These are phyloP conservation scores for Xylariaceae sp. DNA, from an alignment of 2,329 filamentous ascomycete species.

Conservation along the genomic window DNA sequence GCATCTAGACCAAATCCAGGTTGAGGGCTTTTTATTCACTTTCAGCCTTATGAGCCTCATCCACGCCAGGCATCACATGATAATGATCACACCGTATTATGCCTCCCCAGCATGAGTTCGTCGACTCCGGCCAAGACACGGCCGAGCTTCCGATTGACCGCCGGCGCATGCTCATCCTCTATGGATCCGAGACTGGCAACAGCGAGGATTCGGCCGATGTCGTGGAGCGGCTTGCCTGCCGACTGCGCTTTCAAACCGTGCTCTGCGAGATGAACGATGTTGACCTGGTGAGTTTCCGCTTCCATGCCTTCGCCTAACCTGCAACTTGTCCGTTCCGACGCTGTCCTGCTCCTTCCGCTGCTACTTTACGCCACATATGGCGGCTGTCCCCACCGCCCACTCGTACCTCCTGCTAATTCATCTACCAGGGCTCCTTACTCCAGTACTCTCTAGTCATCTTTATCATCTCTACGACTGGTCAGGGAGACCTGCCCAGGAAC, in stretches of 20 bases:
- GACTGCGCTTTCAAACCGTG: conserved; percentile 68
- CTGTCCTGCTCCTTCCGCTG: too few relatives aligned
- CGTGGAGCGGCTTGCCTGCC: conserved; percentile 64
- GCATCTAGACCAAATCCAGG: too few relatives aligned
- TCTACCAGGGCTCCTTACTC: conserved; percentile 46
- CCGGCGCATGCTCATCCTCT: conserved; percentile 62
- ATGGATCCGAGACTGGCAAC: conserved; percentile 93
- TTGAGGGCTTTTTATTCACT: neutral
- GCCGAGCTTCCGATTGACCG: conserved; percentile 18
- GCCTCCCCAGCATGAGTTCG: conserved; percentile 11
- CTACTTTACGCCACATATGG: too few relatives aligned
- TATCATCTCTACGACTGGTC: conserved; percentile 84
- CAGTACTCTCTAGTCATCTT: conserved; percentile 61
- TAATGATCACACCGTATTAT: conserved; percentile 6
- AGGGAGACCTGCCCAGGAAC: conserved; percentile 88
- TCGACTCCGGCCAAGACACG: conserved; percentile 9
- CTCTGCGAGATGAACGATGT: conserved; percentile 72
- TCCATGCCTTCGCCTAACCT: neutral
- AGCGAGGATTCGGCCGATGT: conserved; percentile 87
- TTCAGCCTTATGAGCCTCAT: neutral
- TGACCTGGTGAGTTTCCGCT: conserved; percentile 56
- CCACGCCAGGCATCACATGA: neutral
- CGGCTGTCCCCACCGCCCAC: too few relatives aligned
- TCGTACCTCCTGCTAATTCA: too few relatives aligned
- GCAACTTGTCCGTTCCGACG: too few relatives aligned